A percentile compares a stretch with the other conserved stretches of the same genome.
Conservation (phyloP, 345 rosid species). For the Dovyalis caffra region DNA sequence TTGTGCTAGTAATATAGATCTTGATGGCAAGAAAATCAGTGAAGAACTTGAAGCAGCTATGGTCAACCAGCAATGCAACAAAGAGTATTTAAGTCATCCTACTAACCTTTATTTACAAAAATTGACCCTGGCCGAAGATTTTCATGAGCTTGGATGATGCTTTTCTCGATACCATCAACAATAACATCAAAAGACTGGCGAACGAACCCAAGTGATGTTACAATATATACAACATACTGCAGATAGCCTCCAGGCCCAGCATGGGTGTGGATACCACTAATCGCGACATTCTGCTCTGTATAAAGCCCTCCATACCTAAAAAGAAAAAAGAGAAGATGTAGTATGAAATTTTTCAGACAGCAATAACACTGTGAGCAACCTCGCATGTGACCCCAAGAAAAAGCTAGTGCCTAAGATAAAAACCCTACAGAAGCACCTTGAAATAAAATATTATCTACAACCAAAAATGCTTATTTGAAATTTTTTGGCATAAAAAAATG, state of each 20-base stretch:
- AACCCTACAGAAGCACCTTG: too few species aligned
- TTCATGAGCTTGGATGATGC: constrained; percentile 82
- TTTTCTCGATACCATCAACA: constrained; percentile 90
- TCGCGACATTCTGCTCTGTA: constrained; percentile 79
- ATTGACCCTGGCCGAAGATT: constrained; percentile 84
- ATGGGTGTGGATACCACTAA: constrained; percentile 94
- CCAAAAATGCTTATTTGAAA: not conserved
- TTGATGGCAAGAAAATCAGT: not conserved
- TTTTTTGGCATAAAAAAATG: not conserved
- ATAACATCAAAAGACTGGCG: constrained; percentile 88
- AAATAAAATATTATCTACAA: too few species aligned
- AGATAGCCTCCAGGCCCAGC: constrained; percentile 99
- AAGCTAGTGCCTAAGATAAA: not conserved
- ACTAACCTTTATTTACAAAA: constrained; percentile 64
- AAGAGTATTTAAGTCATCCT: not conserved
- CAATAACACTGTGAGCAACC: not conserved
- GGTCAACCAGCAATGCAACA: not conserved
- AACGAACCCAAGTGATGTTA: constrained; percentile 92
- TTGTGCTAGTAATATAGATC: not conserved
- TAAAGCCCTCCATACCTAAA: constrained; percentile 80
- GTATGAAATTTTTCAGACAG: not conserved
- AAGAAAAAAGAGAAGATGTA: not conserved
- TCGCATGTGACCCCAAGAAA: not conserved
- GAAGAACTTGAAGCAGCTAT: not conserved
- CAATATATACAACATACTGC: constrained; percentile 79